phyloP scores from a whole-genome alignment of 805 yeast genomes.

The Suhomyces sp. region DNA sequence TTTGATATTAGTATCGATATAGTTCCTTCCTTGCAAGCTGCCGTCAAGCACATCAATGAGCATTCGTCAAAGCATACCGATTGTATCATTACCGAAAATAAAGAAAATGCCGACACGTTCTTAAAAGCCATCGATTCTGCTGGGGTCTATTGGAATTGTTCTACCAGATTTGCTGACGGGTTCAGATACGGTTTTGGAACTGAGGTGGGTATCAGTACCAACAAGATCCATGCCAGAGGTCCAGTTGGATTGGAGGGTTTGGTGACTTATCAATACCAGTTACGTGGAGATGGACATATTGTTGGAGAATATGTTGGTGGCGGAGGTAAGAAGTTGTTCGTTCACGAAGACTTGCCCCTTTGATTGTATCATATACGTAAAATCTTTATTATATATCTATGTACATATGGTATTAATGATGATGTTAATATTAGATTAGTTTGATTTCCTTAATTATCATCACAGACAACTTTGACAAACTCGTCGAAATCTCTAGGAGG shows the following conservation, averaged over 20 bases:
- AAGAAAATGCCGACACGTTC: conserved; percentile 70
- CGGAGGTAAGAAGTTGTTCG: conserved; percentile 79
- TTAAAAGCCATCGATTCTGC: conserved; percentile 88
- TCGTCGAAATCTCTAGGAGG: conserved; percentile 38
- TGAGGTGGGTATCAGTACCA: conserved; percentile 96
- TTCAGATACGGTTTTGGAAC: conserved; percentile 98
- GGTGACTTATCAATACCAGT: conserved; percentile 91
- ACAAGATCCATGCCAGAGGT: conserved; percentile 96
- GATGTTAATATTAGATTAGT: background rate
- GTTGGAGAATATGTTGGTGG: conserved; percentile 92
- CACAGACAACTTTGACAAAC: conserved; percentile 9
- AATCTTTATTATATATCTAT: too few species aligned
- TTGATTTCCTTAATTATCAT: too few species aligned
- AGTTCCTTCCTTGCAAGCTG: conserved; percentile 60
- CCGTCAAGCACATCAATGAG: conserved; percentile 80
- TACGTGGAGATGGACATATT: conserved; percentile 90
- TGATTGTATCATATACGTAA: too few species aligned
- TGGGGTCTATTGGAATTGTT: conserved; percentile 97
- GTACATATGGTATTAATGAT: background rate
- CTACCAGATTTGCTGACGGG: conserved; percentile 97
- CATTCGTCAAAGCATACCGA: conserved; percentile 98
- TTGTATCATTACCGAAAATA: conserved; percentile 77
- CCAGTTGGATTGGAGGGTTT: conserved; percentile 98
- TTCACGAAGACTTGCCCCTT: conserved; percentile 62
- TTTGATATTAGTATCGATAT: conserved; percentile 75